Percentiles rank a stretch among this genome's conserved stretches.
Evolutionary conservation across 768 basidiomycete species (phyloP).

Genomic region (Phylloporus rhodoxanthus): DNA sequence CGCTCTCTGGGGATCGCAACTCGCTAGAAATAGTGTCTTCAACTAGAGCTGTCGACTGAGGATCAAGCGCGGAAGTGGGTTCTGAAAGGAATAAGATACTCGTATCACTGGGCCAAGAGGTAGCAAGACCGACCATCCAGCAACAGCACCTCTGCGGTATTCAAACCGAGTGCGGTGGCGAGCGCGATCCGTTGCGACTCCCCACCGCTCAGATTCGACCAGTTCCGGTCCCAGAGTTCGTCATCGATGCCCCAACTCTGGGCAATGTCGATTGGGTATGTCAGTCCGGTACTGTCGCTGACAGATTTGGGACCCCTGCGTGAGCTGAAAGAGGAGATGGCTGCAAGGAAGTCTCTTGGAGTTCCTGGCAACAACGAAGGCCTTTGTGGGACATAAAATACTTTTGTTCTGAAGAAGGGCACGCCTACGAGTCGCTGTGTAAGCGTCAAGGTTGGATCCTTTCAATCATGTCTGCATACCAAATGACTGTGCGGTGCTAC

Average conservation of each 20-base stretch:
- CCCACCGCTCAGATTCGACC: conserved; percentile 79
- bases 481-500: conserved; percentile 45
- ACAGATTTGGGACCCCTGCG: conserved; percentile 31
- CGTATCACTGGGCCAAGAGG: not conserved
- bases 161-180: conserved; percentile 66
- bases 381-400: conserved; percentile 85
- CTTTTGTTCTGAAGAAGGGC: conserved; percentile 68
- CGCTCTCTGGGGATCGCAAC: conserved; percentile 41
- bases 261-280: conserved; percentile 49
- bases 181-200: conserved; percentile 81
- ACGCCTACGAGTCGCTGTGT: conserved; percentile 46
- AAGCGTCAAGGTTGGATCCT: not conserved
- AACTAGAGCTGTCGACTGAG: conserved; percentile 55
- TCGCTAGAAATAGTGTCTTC: conserved; percentile 56
- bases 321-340: conserved; percentile 47
- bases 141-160: conserved; percentile 72
- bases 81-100: conserved; percentile 41
- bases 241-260: conserved; percentile 60
- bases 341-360: conserved; percentile 63
- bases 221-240: conserved; percentile 72
- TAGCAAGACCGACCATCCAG: conserved; percentile 56
- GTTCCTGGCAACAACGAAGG: conserved; percentile 81
- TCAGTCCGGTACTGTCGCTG: conserved; percentile 18
- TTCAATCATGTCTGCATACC: conserved; percentile 30
- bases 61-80: conserved; percentile 85